Percentiles rank a stretch among this genome's conserved stretches.
Evolutionary conservation across 2,329 filamentous ascomycete genomes (phyloP).

Genomic region (Fusarium nodosum): DNA sequence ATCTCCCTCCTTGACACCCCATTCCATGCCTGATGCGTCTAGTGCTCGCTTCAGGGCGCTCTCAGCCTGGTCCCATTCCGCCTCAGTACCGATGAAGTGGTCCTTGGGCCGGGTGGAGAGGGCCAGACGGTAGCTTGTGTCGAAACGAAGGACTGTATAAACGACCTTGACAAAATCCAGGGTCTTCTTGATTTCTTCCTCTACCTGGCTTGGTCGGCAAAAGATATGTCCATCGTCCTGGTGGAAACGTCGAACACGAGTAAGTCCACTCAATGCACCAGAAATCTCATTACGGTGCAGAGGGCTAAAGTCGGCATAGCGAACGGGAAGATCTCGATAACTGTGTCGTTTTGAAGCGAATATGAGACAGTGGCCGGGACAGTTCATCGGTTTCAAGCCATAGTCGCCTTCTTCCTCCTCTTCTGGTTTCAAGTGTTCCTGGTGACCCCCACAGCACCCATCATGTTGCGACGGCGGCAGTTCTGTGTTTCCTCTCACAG

Average conservation of each 20-base stretch:
- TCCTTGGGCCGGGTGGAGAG: conserved; percentile 83
- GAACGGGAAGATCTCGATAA: conserved; percentile 84
- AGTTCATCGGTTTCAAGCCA: conserved; percentile 94
- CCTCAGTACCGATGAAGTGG: conserved; percentile 80
- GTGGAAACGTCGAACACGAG: conserved; percentile 86
- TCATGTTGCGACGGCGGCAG: conserved; percentile 20
- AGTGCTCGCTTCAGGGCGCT: conserved; percentile 57
- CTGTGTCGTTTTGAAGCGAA: conserved; percentile 80
- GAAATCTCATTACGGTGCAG: conserved; percentile 90
- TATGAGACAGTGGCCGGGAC: conserved; percentile 87
- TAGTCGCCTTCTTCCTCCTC: conserved; percentile 79
- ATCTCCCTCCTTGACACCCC: conserved; percentile 83
- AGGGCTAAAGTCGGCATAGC: conserved; percentile 88
- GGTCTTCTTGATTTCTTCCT: conserved; percentile 79
- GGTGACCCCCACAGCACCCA: conserved; percentile 53
- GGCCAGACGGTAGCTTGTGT: conserved; percentile 77
- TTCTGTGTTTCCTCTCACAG: conserved; percentile 71
- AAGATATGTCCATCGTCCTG: conserved; percentile 95
- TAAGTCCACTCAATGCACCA: conserved; percentile 83
- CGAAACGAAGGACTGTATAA: conserved; percentile 77
- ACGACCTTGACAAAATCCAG: conserved; percentile 80
- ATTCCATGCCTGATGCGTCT: conserved; percentile 78
- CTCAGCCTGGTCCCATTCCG: conserved; percentile 70
- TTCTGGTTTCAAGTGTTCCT: conserved; percentile 43
- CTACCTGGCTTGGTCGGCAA: conserved; percentile 81